Evolutionary conservation across 805 yeast genomes (phyloP).

Genomic region (Sungouiozyma intestinalis): DNA sequence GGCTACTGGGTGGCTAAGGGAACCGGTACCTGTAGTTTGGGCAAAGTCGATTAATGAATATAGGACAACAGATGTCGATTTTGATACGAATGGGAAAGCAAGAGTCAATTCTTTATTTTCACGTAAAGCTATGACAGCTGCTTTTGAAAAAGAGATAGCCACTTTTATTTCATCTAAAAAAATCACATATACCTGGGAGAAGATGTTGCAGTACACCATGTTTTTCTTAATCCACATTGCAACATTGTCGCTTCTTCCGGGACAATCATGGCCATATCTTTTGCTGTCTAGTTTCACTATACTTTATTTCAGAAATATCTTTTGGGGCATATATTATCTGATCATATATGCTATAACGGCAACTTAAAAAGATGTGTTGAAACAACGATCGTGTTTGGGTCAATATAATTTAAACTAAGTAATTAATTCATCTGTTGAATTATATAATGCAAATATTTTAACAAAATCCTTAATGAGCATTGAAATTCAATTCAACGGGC

Average conservation of each 20-base stretch:
- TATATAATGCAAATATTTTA: neutral
- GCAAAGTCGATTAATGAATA: conserved; percentile 36
- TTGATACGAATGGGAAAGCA: conserved; percentile 23
- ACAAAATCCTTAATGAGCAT: no score
- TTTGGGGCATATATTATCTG: conserved; percentile 11
- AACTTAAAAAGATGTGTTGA: neutral
- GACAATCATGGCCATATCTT: conserved; percentile 11
- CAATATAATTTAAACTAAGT: neutral
- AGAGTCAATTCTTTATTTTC: conserved; percentile 29
- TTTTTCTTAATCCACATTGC: conserved; percentile 11
- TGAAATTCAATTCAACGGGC: neutral
- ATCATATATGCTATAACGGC: conserved; percentile 5
- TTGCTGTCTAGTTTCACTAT: conserved; percentile 7
- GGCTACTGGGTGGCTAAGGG: conserved; percentile 58
- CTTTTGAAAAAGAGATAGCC: conserved; percentile 30
- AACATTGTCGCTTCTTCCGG: conserved; percentile 6
- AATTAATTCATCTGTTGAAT: neutral
- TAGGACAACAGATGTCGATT: conserved; percentile 15
- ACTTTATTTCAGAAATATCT: conserved; percentile 5
- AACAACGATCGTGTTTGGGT: neutral
- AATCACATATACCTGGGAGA: conserved; percentile 26
- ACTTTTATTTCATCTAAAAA: conserved; percentile 15
- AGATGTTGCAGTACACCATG: conserved; percentile 5
- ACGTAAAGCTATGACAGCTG: conserved; percentile 31
- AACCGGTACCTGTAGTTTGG: conserved; percentile 44